Evolutionary conservation across 768 basidiomycete genomes (phyloP).

Genomic region (Xerocomus brunneocitrinus): DNA sequence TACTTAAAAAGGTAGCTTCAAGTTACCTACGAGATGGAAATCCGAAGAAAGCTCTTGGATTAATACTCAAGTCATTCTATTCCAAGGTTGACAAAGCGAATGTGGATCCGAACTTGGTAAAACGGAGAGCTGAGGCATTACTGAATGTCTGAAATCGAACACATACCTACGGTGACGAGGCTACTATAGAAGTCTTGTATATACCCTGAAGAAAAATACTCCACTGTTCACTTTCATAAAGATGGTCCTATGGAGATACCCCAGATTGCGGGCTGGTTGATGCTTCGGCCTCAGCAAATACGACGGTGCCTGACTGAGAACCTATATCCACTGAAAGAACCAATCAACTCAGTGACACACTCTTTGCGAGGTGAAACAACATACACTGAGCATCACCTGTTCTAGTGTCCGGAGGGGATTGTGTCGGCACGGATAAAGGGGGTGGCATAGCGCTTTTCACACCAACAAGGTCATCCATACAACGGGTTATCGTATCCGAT

Average conservation of each 20-base stretch:
- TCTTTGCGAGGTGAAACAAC: background rate
- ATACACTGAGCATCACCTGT: constrained; percentile 9
- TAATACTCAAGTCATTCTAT: constrained; percentile 63
- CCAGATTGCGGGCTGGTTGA: background rate
- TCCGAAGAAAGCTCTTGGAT: constrained; percentile 35
- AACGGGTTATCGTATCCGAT: constrained; percentile 64
- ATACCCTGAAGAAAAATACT: background rate
- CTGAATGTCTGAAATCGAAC: constrained; percentile 18
- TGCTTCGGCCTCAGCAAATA: background rate
- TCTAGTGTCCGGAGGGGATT: constrained; percentile 11
- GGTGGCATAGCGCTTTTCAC: constrained; percentile 68
- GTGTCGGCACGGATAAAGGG: constrained; percentile 15
- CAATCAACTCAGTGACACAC: background rate
- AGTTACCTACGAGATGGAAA: constrained; percentile 15
- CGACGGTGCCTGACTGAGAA: background rate
- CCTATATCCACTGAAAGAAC: background rate
- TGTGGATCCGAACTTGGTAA: constrained; percentile 57
- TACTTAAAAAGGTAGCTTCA: constrained; percentile 42
- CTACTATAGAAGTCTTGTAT: constrained; percentile 1
- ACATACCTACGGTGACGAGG: background rate
- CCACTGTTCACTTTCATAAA: background rate
- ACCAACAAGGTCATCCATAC: constrained; percentile 75
- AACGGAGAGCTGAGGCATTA: constrained; percentile 42
- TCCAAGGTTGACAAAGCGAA: constrained; percentile 51
- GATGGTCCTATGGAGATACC: constrained; percentile 2